Evolutionary conservation across 2,329 filamentous ascomycete genomes (phyloP), one percentile per base, ranked within the genome.

Genomic region (Colletotrichum sp.): DNA sequence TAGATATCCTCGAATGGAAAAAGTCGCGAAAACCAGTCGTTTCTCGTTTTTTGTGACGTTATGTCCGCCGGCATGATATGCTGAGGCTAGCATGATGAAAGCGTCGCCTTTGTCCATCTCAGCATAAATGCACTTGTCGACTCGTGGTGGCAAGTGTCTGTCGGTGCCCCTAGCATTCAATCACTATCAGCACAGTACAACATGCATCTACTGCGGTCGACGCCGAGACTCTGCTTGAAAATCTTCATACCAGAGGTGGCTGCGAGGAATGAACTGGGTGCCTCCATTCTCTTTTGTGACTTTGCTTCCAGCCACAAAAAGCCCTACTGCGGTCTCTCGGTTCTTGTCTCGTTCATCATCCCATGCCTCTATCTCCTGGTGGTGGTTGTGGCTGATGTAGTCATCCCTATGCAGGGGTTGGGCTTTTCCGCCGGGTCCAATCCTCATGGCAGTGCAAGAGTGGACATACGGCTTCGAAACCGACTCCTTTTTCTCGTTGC

Each of bases 401-500:
- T 80, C 79, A 75, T 83, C 81, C 8, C 81, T 79, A 61, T 83
- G 81, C 22, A 83, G 72, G 32, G 78, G 78, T 76, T 83, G 81
- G 18, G 80, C 77, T 52, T 75, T 77, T 70, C 77, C 78, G 28
- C 74, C 76, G 3, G 80, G 79, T 18, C 78, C 79, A 56, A 81
- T 80, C 30, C 72, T 75, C 67, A 75, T 71, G 22, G 68, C 68
- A 18, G 62, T 62, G 22, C 67, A 71, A 5, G 67, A 71, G 39
- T 75, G 67, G 25, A 75, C 62, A 22, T 75, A 71, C 15, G 72
- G 72, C 72, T 71, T 75, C 5, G 68, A 71, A 4, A 75, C 61
- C 30, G 69, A 75, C 32, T 66, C 62, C 39, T 75, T 75, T 39
- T 43, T 66, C 30, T 75, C 72, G 1, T 66, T 71, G 12, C 72